phyloP scores from a whole-genome alignment of 2,329 filamentous ascomycete species.

The Simplicillium sp. region DNA sequence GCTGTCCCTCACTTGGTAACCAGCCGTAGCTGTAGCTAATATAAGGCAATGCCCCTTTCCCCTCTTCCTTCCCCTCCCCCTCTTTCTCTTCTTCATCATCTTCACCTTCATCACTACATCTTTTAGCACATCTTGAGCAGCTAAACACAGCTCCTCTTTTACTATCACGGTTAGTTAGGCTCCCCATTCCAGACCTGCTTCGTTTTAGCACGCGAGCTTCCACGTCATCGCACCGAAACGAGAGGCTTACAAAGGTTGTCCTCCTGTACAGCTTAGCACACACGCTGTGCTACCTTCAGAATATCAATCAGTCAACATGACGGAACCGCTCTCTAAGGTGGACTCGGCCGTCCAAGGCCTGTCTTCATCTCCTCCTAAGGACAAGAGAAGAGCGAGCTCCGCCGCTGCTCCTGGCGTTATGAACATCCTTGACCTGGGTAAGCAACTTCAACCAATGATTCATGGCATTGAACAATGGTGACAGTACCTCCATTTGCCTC shows the following conservation, averaged over 20 bases:
- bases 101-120: slow-evolving; percentile 10
- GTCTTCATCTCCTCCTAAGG: slow-evolving; percentile 56
- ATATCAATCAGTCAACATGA: slow-evolving; percentile 18
- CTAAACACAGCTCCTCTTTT: not conserved
- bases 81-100: slow-evolving; percentile 15
- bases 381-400: slow-evolving; percentile 66
- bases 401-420: slow-evolving; percentile 53
- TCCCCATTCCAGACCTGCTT: slow-evolving; percentile 9
- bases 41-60: slow-evolving; percentile 20
- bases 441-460: slow-evolving; percentile 20
- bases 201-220: slow-evolving; percentile 7
- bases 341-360: slow-evolving; percentile 84
- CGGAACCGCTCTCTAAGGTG: slow-evolving; percentile 67
- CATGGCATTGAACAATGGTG: not conserved
- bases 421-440: slow-evolving; percentile 82
- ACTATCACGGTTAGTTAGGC: not conserved
- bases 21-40: slow-evolving; percentile 12
- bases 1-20: slow-evolving; percentile 5
- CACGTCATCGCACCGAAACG: no score
- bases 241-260: no score
- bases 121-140: not conserved
- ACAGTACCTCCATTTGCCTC: no score
- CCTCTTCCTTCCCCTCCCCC: slow-evolving; percentile 15
- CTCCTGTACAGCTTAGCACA: not conserved
- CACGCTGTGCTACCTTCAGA: slow-evolving; percentile 1